These are phyloP conservation scores for Pseudozyma tsukubaensis DNA, from an alignment of 1,284 basidiomycete species.

Conservation along the genomic window DNA sequence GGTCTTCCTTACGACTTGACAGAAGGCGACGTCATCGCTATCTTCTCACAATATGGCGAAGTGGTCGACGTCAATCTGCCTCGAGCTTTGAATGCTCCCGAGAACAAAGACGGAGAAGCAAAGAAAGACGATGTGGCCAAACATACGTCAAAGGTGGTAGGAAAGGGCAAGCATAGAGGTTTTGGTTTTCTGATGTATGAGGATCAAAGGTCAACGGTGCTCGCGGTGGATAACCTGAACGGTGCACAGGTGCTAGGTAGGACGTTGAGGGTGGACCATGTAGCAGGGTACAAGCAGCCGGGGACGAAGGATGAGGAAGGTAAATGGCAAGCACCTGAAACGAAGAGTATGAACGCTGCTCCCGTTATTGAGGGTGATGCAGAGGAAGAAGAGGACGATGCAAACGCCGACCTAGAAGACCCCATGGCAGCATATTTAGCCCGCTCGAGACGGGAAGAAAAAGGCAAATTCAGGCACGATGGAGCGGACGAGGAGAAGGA, in stretches of 20 bases:
- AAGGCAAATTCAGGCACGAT: slow-evolving; percentile 14
- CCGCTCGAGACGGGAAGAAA: slow-evolving; percentile 49
- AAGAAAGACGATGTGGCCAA: not conserved
- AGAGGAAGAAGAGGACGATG: slow-evolving; percentile 12
- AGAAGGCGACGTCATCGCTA: slow-evolving; percentile 96
- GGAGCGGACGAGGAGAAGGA: slow-evolving; percentile 40
- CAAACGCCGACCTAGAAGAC: slow-evolving; percentile 87
- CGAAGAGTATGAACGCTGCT: slow-evolving; percentile 62
- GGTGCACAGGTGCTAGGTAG: slow-evolving; percentile 88
- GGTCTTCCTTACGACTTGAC: slow-evolving; percentile 74
- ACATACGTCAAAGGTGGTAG: slow-evolving; percentile 1
- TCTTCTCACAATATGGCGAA: slow-evolving; percentile 98
- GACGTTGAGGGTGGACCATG: slow-evolving; percentile 90
- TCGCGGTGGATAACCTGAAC: slow-evolving; percentile 98
- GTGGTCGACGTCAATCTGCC: slow-evolving; percentile 94
- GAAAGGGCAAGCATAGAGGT: slow-evolving; percentile 72
- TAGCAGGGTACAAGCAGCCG: slow-evolving; percentile 87
- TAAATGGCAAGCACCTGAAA: slow-evolving; percentile 84
- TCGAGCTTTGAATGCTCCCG: slow-evolving; percentile 7
- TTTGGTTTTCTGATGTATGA: slow-evolving; percentile 99
- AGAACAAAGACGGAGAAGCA: not conserved
- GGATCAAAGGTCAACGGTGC: slow-evolving; percentile 92
- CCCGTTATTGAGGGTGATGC: not conserved
- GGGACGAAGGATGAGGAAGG: slow-evolving; percentile 82
- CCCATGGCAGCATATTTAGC: slow-evolving; percentile 89